Percentiles rank a stretch among this genome's conserved stretches.
Conservation (phyloP, 768 basidiomycete species). For the Psilocybe sp. region DNA sequence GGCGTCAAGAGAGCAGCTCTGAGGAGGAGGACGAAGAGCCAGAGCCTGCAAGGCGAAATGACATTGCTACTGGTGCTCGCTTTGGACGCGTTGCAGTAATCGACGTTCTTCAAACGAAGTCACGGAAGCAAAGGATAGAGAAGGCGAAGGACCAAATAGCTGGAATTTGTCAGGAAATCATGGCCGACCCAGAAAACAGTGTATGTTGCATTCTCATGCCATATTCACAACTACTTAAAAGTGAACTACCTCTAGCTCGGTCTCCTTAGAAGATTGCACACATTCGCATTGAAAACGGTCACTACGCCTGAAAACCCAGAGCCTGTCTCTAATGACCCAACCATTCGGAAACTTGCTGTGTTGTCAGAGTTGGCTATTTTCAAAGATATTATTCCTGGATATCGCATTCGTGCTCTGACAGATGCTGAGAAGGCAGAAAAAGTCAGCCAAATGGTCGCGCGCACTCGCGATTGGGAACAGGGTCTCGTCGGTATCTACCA, state of each 20-base stretch:
- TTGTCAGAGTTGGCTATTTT: constrained; percentile 91
- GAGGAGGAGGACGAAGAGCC: constrained; percentile 21
- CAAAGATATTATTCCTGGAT: constrained; percentile 95
- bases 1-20: constrained; percentile 31
- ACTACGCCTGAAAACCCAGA: constrained; percentile 65
- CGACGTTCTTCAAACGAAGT: constrained; percentile 65
- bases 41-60: constrained; percentile 45
- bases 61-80: constrained; percentile 79
- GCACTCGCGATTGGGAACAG: constrained; percentile 94
- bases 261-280: constrained; percentile 82
- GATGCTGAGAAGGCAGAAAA: constrained; percentile 91
- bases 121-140: constrained; percentile 64
- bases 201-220: constrained; percentile 42
- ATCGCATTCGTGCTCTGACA: constrained; percentile 88
- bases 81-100: constrained; percentile 83
- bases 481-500: constrained; percentile 88
- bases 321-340: constrained; percentile 71
- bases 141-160: constrained; percentile 94
- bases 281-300: constrained; percentile 81
- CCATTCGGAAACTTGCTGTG: constrained; percentile 85
- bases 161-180: constrained; percentile 87
- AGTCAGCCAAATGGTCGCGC: constrained; percentile 88
- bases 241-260: constrained; percentile 56
- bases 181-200: constrained; percentile 92
- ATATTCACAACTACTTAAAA: constrained; percentile 1